Evolutionary conservation across 805 yeast species (phyloP).

Genomic region (Candida nemodendra): DNA sequence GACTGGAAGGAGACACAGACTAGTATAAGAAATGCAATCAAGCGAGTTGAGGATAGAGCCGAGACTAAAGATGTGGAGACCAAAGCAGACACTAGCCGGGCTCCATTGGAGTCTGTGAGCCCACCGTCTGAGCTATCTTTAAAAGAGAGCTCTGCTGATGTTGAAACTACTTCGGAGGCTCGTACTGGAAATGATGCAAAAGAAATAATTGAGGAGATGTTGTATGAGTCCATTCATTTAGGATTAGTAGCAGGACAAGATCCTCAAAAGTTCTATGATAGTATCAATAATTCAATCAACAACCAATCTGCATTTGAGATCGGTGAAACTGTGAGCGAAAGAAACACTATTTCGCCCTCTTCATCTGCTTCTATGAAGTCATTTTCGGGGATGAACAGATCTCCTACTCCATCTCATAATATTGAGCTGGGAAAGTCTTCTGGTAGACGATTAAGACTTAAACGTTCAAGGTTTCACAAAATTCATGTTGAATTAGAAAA

Average conservation of each 20-base stretch:
- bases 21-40: constrained; percentile 63
- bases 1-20: constrained; percentile 84
- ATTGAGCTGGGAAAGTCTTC: constrained; percentile 33
- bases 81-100: not conserved
- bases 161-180: constrained; percentile 6
- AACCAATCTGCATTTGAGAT: constrained; percentile 7
- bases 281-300: constrained; percentile 46
- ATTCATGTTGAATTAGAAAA: constrained; percentile 53
- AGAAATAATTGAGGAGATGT: constrained; percentile 52
- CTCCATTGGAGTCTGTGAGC: not conserved
- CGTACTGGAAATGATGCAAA: constrained; percentile 6
- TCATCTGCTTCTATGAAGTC: constrained; percentile 15
- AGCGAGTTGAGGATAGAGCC: constrained; percentile 54
- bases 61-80: constrained; percentile 8
- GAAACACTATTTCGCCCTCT: constrained; percentile 10
- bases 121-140: not conserved
- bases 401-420: constrained; percentile 20
- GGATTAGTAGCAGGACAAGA: constrained; percentile 50
- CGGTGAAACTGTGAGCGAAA: constrained; percentile 10
- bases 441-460: constrained; percentile 50
- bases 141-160: too few species aligned
- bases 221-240: constrained; percentile 80
- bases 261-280: constrained; percentile 45
- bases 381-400: constrained; percentile 7
- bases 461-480: constrained; percentile 64